phyloP scores from a whole-genome alignment of 2,329 filamentous ascomycete genomes.

The Botrytis galanthina region DNA sequence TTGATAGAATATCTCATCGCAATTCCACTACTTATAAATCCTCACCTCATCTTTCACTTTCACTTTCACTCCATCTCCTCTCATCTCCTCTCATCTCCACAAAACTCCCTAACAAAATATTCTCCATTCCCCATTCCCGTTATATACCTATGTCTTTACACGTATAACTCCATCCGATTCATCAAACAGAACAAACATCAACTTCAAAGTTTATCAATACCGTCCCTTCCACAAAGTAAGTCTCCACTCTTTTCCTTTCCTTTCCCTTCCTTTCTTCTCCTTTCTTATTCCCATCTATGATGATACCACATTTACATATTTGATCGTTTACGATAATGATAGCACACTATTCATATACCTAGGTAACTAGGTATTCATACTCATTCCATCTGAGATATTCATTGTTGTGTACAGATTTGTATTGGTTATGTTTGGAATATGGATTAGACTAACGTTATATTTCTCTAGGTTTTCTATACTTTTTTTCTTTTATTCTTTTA shows the following conservation, averaged over 20 bases:
- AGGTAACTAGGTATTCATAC: neutral
- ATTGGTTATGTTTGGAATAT: neutral
- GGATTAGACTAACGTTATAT: neutral
- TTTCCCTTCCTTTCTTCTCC: too few species aligned
- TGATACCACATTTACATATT: neutral
- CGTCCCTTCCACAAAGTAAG: neutral
- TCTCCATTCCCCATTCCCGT: too few species aligned
- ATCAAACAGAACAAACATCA: neutral
- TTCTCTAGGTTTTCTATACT: neutral
- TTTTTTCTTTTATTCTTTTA: too few species aligned
- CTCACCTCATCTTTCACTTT: too few species aligned
- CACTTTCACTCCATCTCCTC: too few species aligned
- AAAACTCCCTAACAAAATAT: too few species aligned
- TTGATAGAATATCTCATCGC: too few species aligned
- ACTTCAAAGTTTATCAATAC: neutral
- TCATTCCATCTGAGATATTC: neutral
- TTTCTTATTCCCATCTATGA: neutral
- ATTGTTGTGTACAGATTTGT: neutral
- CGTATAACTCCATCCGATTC: rapidly evolving
- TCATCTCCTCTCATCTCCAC: too few species aligned
- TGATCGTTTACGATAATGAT: neutral
- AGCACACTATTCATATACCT: too few species aligned
- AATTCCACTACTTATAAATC: too few species aligned
- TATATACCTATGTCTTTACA: too few species aligned
- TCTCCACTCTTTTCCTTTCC: too few species aligned